Base-by-base conservation (phyloP, 306 rosid genomes). In the Leucaena leucocephala region DNA sequence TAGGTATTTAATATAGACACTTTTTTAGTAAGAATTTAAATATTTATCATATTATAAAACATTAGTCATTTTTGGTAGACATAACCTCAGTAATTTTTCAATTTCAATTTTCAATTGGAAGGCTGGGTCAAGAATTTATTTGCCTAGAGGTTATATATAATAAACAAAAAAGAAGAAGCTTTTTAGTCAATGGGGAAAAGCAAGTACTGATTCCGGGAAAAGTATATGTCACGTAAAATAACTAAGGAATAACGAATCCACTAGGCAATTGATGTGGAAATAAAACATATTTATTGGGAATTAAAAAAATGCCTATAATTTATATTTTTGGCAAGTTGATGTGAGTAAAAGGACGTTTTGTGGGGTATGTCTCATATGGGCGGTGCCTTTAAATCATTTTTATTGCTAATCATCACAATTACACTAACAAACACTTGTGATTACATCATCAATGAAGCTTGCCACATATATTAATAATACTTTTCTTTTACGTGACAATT, bases 311-410 rank as follows among this genome's bases (percentile, higher is more conserved):
- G 71, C 2, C 3, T 19, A 2, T 11, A 5, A 19, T 40, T 67
- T 68, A 27, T 42, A 16, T 9, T 5, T 40, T 42, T 12, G 22
- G 39, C 55, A 68, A 68, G 73, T 68, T 68, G 39, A 6, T 42
- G 38, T 2, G 38, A 68, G 11, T 10, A 65, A 65, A 68, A 7
- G 52, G 74, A 69, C 57, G 40, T 69, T 69, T 16, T 67, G 57
- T 69, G 74, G 74, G 74, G 21, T 13, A 21, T 2, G 40, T 22
- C 74, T 44, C 57, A 5, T 39, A 7, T 66, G 74, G 57, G 49
- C 74, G 74, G 74, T 69, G 74, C 21, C 57, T 55, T 55, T 22
- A 68, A 19, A 68, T 44, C 55, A 10, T 11, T 69, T 21, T 68
- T 68, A 21, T 44, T 11, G 16, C 19, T n/a, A 67, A 67, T 67